These are phyloP conservation scores for Podaxis rugospora DNA, from an alignment of 768 basidiomycete genomes.

Conservation along the genomic window DNA sequence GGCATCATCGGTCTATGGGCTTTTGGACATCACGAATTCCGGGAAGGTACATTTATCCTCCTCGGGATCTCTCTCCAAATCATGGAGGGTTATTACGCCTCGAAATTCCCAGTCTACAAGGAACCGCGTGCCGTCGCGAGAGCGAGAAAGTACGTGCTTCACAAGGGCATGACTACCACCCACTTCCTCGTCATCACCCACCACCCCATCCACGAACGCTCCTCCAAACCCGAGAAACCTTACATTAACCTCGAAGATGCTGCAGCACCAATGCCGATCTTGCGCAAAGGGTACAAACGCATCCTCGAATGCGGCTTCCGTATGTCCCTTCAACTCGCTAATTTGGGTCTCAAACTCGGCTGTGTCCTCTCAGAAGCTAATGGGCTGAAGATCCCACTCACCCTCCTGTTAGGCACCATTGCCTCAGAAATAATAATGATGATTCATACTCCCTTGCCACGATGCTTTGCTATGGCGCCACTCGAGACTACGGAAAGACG, in stretches of 20 bases:
- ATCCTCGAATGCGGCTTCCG: background rate
- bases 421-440: constrained; percentile 1
- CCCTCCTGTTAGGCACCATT: background rate
- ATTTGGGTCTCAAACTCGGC: background rate
- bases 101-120: background rate
- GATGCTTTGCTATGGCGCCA: background rate
- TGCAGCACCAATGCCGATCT: background rate
- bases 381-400: constrained; percentile 4
- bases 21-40: background rate
- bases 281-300: constrained; percentile 3
- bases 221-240: background rate
- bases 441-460: background rate
- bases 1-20: background rate
- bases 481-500: background rate
- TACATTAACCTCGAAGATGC: constrained; percentile 7
- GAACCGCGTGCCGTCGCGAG: background rate
- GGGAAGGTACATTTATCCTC: background rate
- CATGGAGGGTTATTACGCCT: constrained; percentile 7
- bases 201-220: background rate
- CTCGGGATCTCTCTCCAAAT: constrained; percentile 1
- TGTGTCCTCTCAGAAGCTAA: background rate
- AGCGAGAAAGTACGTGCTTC: background rate
- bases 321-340: background rate
- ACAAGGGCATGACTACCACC: constrained; percentile 9
- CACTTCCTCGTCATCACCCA: constrained; percentile 8